phyloP scores from a whole-genome alignment of 495 filamentous ascomycete genomes.

The Hypomontagnella monticulosa region DNA sequence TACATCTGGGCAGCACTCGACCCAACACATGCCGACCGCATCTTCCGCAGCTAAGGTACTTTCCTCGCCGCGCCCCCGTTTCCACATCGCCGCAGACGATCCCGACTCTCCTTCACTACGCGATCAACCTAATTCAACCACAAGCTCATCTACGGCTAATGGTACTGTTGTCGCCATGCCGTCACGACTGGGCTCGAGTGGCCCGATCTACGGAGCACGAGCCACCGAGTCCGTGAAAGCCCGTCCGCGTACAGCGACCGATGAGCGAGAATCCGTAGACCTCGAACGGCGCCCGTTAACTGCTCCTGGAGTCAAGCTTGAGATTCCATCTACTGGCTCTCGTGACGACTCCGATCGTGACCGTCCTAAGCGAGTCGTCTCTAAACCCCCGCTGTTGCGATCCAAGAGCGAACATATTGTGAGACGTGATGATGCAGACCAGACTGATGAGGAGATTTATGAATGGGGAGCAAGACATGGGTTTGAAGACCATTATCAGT shows the following conservation, averaged over 20 bases:
- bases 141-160: conserved; percentile 9
- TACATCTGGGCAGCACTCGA: conserved; percentile 28
- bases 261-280: conserved; percentile 39
- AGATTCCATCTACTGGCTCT: conserved; percentile 19
- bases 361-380: conserved; percentile 49
- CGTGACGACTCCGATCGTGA: conserved; percentile 45
- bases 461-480: conserved; percentile 70
- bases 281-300: conserved; percentile 46
- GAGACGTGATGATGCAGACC: conserved; percentile 52
- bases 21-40: conserved; percentile 17
- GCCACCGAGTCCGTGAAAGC: conserved; percentile 27
- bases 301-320: conserved; percentile 44
- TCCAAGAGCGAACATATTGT: conserved; percentile 78
- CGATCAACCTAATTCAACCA: conserved; percentile 15
- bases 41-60: conserved; percentile 19
- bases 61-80: conserved; percentile 12
- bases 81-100: conserved; percentile 1
- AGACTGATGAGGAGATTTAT: conserved; percentile 50
- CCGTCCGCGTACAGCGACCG: conserved; percentile 37
- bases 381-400: conserved; percentile 68
- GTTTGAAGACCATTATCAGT: conserved; percentile 75
- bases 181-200: conserved; percentile 32
- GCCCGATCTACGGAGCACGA: conserved; percentile 28
- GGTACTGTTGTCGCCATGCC: conserved; percentile 34
- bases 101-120: conserved; percentile 1